A percentile compares a stretch with the other conserved stretches of the same genome.
Evolutionary conservation across 2,329 filamentous ascomycete genomes (phyloP).

Genomic region (Aspergillus oerlinghausenensis): DNA sequence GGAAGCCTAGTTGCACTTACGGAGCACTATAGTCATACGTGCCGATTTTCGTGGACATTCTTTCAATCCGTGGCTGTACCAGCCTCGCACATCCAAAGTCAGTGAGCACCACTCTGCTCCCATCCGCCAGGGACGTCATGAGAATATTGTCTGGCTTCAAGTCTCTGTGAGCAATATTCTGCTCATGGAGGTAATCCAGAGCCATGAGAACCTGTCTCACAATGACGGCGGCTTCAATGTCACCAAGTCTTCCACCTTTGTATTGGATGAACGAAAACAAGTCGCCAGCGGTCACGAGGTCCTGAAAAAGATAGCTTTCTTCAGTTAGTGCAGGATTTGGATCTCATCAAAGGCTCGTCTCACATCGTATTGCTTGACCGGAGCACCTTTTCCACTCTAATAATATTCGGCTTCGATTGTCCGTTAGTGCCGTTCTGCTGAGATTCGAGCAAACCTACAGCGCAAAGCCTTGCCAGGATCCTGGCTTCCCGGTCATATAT

Average conservation of each 20-base stretch:
- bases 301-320: constrained; percentile 57
- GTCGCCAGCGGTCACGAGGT: constrained; percentile 57
- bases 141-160: constrained; percentile 62
- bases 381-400: constrained; percentile 54
- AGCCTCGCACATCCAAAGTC: constrained; percentile 56
- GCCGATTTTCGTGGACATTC: constrained; percentile 54
- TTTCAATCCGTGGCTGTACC: constrained; percentile 22
- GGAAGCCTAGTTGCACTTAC: constrained; percentile 37
- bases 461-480: constrained; percentile 50
- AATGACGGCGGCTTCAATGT: constrained; percentile 52
- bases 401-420: constrained; percentile 52
- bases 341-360: constrained; percentile 12
- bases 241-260: constrained; percentile 43
- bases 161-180: constrained; percentile 56
- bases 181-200: constrained; percentile 54
- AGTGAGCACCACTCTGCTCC: constrained; percentile 53
- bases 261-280: constrained; percentile 56
- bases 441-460: constrained; percentile 34
- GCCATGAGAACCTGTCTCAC: constrained; percentile 54
- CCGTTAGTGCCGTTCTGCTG: constrained; percentile 1
- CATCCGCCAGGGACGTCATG: constrained; percentile 49
- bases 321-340: constrained; percentile 6
- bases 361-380: constrained; percentile 49
- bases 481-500: constrained; percentile 37
- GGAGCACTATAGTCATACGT: constrained; percentile 57